Base-by-base conservation (phyloP, 768 basidiomycete species). In the Trametes coccinea region DNA sequence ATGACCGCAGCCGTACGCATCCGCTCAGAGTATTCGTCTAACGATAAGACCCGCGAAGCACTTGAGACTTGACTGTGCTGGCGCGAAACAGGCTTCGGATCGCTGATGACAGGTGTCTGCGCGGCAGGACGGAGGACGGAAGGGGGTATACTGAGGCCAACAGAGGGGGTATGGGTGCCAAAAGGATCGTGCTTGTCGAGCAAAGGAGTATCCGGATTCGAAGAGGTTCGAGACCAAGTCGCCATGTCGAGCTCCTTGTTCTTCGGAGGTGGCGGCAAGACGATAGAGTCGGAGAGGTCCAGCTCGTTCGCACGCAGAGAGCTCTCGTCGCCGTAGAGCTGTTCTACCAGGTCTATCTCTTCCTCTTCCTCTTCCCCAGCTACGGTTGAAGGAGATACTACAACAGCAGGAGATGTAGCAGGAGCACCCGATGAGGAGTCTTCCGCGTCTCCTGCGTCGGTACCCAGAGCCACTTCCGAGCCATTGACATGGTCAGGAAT, bases 1-100 rank as follows among this genome's bases (percentile, higher is more conserved):
- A 99, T 98, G 63, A 98, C 89, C 9, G 97, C 97, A 9, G 97
- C 97, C 9, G 95, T 97, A 7, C 93, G 87, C 97, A 99, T 99
- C 53, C 97, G 86, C 66, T 98, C 94, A 0, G 96, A 96, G 76
- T 99, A 99, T 67, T 99, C 96, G 67, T 99, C 96, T 27, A 99
- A 78, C 0, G 95, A 93, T 13, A 98, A 77, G 37, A 66, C 63
- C 43, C 60, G 64, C n/a, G 44, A 43, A 10, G 60, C 43, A 41
- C 2, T 40, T 37, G 33, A 14, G 0, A 17, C 57, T 34, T 61
- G 54, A 17, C 39, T 58, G 14, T 53, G 59, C 58, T 47, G 39
- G 33, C 61, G 61, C 56, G 63, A 53, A 57, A 65, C 54, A 16
- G 45, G 51, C 37, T n/a, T 46, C 39, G 68, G 59, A 7, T 54